These are phyloP conservation scores for Batrachochytrium dendrobatidis DNA, from an alignment of 371 early-diverging fungal species.

Conservation along the genomic window DNA sequence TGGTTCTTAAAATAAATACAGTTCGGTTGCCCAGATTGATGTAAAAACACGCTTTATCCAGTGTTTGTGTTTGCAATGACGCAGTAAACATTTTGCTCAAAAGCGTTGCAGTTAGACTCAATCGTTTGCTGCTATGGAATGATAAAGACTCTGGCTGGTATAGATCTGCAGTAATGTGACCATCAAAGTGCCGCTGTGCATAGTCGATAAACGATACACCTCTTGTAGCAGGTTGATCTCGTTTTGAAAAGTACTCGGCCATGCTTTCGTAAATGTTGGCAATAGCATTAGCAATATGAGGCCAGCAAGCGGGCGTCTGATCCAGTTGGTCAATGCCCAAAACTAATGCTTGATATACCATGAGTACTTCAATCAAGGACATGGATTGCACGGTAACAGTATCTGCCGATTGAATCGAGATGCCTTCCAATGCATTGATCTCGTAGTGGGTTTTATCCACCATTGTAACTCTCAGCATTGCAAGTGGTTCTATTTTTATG, in stretches of 20 bases:
- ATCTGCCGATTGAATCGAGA: conserved; percentile 6
- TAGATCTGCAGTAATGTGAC: conserved; percentile 3
- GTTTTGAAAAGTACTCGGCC: conserved; percentile 7
- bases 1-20: conserved; percentile 9
- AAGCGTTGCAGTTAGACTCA: not conserved
- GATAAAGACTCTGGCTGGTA: not conserved
- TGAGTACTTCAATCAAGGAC: conserved; percentile 8
- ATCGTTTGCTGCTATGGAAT: not conserved
- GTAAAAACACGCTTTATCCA: conserved; percentile 8
- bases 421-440: conserved; percentile 2
- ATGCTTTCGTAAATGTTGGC: not conserved
- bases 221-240: not conserved
- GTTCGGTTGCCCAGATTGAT: conserved; percentile 11
- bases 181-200: conserved; percentile 8
- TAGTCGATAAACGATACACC: conserved; percentile 3
- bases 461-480: not conserved
- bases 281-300: conserved; percentile 7
- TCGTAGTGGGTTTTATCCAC: not conserved
- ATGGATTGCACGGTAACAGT: conserved; percentile 8
- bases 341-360: conserved; percentile 11
- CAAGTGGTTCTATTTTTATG: not conserved
- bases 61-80: not conserved
- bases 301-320: conserved; percentile 8
- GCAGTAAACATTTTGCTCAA: not conserved
- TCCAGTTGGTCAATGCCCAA: conserved; percentile 5